phyloP scores from a whole-genome alignment of 1,284 basidiomycete species.

The Agaricales sp. region DNA sequence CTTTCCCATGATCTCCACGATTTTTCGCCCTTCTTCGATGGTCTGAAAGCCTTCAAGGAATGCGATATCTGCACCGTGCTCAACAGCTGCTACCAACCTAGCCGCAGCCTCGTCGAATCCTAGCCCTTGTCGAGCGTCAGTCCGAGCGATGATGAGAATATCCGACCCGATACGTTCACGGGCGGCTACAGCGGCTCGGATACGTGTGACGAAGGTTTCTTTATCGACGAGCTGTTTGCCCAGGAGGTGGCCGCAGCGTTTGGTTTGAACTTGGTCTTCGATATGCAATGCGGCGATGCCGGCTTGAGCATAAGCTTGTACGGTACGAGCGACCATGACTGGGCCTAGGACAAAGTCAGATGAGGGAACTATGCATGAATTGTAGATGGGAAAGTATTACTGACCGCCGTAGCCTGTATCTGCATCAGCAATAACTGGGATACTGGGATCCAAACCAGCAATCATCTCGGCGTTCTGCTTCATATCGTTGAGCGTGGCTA shows the following conservation, averaged over 20 bases:
- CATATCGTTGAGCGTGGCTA: conserved; percentile 75
- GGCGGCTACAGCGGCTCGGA: conserved; percentile 33
- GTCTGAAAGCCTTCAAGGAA: conserved; percentile 35
- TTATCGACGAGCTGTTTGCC: conserved; percentile 34
- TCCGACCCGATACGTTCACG: conserved; percentile 26
- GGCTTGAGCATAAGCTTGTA: conserved; percentile 31
- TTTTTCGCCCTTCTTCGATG: conserved; percentile 22
- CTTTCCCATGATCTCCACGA: conserved; percentile 24
- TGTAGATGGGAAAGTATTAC: neutral
- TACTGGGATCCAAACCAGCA: conserved; percentile 22
- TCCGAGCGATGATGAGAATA: conserved; percentile 38
- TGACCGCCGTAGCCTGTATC: conserved; percentile 29
- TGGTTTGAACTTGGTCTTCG: conserved; percentile 36
- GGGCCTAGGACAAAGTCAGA: conserved; percentile 39
- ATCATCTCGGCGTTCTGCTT: conserved; percentile 31
- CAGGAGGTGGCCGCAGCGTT: conserved; percentile 36
- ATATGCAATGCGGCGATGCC: conserved; percentile 41
- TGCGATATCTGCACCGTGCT: conserved; percentile 30
- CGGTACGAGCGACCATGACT: conserved; percentile 35
- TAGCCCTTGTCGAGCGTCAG: conserved; percentile 29
- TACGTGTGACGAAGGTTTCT: conserved; percentile 32
- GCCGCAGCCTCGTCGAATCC: conserved; percentile 30
- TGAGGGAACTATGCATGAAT: conserved; percentile 6
- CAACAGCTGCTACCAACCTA: conserved; percentile 27
- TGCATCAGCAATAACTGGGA: conserved; percentile 35